These are phyloP conservation scores for Heterobasidion irregulare DNA, from an alignment of 1,284 basidiomycete species.

Conservation along the genomic window DNA sequence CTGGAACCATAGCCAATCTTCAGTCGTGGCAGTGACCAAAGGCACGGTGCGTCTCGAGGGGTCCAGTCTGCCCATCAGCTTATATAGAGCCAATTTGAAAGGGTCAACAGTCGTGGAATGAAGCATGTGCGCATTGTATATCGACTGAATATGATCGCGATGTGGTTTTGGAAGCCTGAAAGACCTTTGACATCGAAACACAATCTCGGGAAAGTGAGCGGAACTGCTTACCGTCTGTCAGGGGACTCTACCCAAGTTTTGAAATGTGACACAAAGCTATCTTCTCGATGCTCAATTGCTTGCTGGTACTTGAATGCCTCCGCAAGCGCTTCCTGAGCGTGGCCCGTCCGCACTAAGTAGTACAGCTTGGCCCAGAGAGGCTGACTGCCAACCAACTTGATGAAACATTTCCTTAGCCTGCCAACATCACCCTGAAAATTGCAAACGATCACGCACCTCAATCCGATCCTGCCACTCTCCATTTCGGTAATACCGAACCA, in stretches of 20 bases:
- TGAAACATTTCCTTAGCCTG: background rate
- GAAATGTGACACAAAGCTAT: slow-evolving; percentile 80
- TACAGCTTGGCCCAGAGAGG: slow-evolving; percentile 93
- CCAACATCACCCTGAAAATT: background rate
- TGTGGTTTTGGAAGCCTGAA: slow-evolving; percentile 68
- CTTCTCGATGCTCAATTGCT: slow-evolving; percentile 76
- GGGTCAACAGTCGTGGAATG: slow-evolving; percentile 84
- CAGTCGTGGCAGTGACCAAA: slow-evolving; percentile 85
- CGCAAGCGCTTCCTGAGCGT: slow-evolving; percentile 71
- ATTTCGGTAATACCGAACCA: slow-evolving; percentile 73
- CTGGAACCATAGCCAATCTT: slow-evolving; percentile 99
- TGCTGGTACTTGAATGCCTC: slow-evolving; percentile 70
- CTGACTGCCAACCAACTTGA: slow-evolving; percentile 71
- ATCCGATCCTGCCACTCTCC: slow-evolving; percentile 82
- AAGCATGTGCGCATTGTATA: slow-evolving; percentile 91
- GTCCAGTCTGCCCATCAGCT: slow-evolving; percentile 91
- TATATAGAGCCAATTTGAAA: slow-evolving; percentile 94
- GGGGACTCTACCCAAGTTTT: slow-evolving; percentile 81
- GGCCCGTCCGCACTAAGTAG: slow-evolving; percentile 85
- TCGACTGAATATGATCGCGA: slow-evolving; percentile 78
- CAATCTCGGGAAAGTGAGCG: background rate
- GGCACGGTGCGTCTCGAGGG: slow-evolving; percentile 74
- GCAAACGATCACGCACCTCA: slow-evolving; percentile 47
- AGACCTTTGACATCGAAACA: slow-evolving; percentile 4
- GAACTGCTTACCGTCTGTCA: slow-evolving; percentile 54